Base-by-base conservation (phyloP, 352 stramenopile species). In the Phytophthora foliorum region DNA sequence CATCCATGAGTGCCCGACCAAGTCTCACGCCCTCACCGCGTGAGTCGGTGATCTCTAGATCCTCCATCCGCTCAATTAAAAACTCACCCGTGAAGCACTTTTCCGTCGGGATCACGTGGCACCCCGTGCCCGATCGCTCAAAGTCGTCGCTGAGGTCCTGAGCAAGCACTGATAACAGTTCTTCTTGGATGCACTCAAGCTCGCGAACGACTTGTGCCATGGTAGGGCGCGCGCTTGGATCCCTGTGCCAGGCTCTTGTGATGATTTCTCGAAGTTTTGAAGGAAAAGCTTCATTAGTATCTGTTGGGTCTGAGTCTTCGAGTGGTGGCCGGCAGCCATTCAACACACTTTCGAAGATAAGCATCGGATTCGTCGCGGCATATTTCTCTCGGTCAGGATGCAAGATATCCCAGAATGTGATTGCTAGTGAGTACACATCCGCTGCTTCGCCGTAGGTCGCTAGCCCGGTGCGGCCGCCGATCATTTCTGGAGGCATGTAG, bases 401-500 rank as follows among this genome's bases (percentile, higher is more conserved):
- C 55, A 89, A 44, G 29, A 95, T 87, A 32, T 93, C 84, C 86
- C 88, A 94, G 34, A 93, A 77, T 2, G 84, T 92, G 48, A 94
- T 84, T 27, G 56, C 86, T 29, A 95, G 59, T 6, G 79, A 86
- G 61, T 92, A 95, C 5, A 95, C 70, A 31, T 95, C 88, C 0
- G 88, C 85, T 21, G 80, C 76, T 64, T 92, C 78, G 1, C 72
- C 82, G 55, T 95, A 95, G 0, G 57, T 67, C 0, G 78, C 80
- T 24, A 85, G 21, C 6, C 83, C 83, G 22, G 70, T 75, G 24
- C 78, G 64, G 29, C 80, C 71, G 22, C 62, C 62, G 57, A 94
- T 88, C 70, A 94, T 72, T 57, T 94, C 86, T 1, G 86, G 86
- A 17, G 86, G 73, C 84, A 94, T 94, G 71, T 91, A 93, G 57